A percentile compares a stretch with the other conserved stretches of the same genome.
phyloP scores from a whole-genome alignment of 768 basidiomycete species.

The Termitomyces sp. region DNA sequence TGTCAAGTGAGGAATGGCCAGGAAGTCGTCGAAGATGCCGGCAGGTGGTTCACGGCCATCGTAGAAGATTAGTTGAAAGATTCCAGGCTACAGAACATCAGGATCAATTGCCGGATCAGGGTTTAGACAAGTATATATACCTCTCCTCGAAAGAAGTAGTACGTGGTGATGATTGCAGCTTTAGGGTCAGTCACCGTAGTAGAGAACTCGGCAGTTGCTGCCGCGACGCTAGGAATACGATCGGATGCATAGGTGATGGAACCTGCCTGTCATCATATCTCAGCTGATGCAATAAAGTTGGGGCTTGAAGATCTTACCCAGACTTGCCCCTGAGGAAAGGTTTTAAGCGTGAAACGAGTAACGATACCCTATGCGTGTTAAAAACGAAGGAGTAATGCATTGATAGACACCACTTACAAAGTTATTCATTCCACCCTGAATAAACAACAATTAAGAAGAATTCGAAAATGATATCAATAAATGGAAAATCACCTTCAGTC shows the following conservation, averaged over 20 bases:
- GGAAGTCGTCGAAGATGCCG: conserved; percentile 47
- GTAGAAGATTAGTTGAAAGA: conserved; percentile 46
- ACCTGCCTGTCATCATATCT: conserved; percentile 36
- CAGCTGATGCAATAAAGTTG: background rate
- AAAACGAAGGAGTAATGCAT: background rate
- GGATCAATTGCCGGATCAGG: background rate
- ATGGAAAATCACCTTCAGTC: conserved; percentile 24
- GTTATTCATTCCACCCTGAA: conserved; percentile 58
- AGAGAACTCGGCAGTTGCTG: conserved; percentile 35
- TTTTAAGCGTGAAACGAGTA: conserved; percentile 48
- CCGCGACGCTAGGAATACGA: conserved; percentile 18
- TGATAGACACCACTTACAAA: conserved; percentile 26
- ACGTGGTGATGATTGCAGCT: conserved; percentile 42
- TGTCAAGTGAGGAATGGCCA: conserved; percentile 33
- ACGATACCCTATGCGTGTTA: conserved; percentile 42
- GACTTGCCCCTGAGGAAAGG: conserved; percentile 48
- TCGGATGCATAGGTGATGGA: conserved; percentile 26
- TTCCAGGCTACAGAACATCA: conserved; percentile 5
- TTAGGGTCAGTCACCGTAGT: conserved; percentile 42
- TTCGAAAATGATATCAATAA: background rate
- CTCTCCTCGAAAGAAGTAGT: conserved; percentile 27
- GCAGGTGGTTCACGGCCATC: conserved; percentile 43
- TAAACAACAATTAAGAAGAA: background rate
- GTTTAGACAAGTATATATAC: conserved; percentile 17
- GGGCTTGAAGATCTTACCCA: conserved; percentile 39